A percentile compares a stretch with the other conserved stretches of the same genome.
Evolutionary conservation across 192 early-diverging fungal species (phyloP).

Genomic region (Phlyctochytrium bullatum): DNA sequence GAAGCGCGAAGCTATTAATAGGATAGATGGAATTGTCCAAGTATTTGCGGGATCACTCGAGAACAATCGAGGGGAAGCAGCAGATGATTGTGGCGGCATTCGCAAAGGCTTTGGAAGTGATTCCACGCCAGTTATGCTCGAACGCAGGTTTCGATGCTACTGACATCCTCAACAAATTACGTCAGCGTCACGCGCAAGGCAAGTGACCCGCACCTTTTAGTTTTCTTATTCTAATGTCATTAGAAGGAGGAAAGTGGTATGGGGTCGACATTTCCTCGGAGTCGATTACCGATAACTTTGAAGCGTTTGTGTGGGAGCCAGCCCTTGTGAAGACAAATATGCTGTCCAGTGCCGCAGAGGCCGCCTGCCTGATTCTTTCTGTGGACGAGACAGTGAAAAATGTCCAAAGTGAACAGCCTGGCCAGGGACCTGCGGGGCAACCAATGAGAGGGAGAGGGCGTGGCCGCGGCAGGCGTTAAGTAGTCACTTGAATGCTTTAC

Average conservation of each 20-base stretch:
- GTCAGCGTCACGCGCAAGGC: constrained; percentile 84
- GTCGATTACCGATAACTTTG: constrained; percentile 85
- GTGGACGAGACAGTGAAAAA: constrained; percentile 98
- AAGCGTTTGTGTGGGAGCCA: constrained; percentile 97
- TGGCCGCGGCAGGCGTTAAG: too few species aligned
- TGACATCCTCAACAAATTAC: constrained; percentile 94
- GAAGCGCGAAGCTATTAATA: constrained; percentile 6
- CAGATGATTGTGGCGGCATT: constrained; percentile 94
- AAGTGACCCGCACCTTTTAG: constrained; percentile 8
- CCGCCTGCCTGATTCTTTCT: constrained; percentile 91
- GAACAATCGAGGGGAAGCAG: constrained; percentile 97
- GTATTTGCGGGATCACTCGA: constrained; percentile 87
- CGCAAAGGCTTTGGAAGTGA: constrained; percentile 94
- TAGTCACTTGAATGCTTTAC: too few species aligned
- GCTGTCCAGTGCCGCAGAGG: constrained; percentile 90
- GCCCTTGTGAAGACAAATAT: constrained; percentile 97
- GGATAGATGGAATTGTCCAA: constrained; percentile 90
- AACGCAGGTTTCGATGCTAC: constrained; percentile 99
- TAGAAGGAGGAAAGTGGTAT: constrained; percentile 72
- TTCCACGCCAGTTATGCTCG: constrained; percentile 97
- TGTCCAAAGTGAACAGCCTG: constrained; percentile 76
- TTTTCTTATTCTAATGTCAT: constrained; percentile 4
- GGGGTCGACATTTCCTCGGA: constrained; percentile 92
- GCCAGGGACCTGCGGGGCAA: constrained; percentile 11
- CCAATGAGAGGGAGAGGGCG: constrained; percentile 34